These are phyloP conservation scores for Phytomonas sp. DNA, from an alignment of 208 protist genomes.

Conservation along the genomic window DNA sequence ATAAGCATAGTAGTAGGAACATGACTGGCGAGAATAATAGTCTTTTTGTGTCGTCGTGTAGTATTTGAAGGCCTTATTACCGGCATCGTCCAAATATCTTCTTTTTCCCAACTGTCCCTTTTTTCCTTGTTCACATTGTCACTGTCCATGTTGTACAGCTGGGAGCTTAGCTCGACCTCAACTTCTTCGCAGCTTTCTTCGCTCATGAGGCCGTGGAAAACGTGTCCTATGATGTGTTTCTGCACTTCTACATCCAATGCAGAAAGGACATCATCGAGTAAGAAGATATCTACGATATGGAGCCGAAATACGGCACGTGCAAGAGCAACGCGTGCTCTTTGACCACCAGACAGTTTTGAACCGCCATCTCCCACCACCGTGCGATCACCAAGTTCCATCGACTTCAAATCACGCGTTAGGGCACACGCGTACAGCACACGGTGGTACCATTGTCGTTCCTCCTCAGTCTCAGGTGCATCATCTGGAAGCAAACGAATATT, in stretches of 20 bases:
- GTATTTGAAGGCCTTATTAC: neutral
- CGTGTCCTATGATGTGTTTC: conserved; percentile 60
- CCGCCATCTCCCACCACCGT: conserved; percentile 85
- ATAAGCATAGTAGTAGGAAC: conserved; percentile 24
- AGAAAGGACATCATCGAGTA: conserved; percentile 90
- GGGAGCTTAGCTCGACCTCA: neutral
- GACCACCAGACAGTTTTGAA: conserved; percentile 75
- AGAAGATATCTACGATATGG: conserved; percentile 51
- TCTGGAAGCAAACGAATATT: conserved; percentile 83
- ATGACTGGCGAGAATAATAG: conserved; percentile 43
- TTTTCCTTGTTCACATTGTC: conserved; percentile 4
- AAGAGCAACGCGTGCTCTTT: conserved; percentile 77
- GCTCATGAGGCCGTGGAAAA: conserved; percentile 57
- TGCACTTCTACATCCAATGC: conserved; percentile 91
- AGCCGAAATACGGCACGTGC: conserved; percentile 73
- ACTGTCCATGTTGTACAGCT: neutral
- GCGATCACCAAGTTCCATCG: conserved; percentile 70
- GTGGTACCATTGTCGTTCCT: conserved; percentile 52
- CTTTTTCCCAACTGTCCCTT: conserved; percentile 5
- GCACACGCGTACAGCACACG: conserved; percentile 54
- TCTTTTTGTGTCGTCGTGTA: conserved; percentile 22
- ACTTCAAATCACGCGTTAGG: conserved; percentile 69
- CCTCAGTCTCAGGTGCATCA: conserved; percentile 25
- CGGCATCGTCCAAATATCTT: neutral
- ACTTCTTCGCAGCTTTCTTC: conserved; percentile 13